phyloP scores from a whole-genome alignment of 805 yeast genomes.

The Saccharomycopsis sp. region DNA sequence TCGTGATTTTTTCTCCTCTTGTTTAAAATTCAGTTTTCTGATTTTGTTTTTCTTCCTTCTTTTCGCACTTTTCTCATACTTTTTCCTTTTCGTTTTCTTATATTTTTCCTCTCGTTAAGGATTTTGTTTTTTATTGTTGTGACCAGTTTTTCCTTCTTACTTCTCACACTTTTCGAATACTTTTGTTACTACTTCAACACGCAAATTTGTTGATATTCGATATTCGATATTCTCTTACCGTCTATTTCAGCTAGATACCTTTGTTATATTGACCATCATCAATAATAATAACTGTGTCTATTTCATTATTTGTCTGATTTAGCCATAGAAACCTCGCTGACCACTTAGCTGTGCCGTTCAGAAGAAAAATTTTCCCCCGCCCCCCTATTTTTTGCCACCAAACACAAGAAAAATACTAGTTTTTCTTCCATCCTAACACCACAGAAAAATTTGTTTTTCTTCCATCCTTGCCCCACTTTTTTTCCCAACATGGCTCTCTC shows the following conservation, averaged over 20 bases:
- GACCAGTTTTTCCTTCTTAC: not conserved
- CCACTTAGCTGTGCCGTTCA: slow-evolving; percentile 36
- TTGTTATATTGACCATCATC: not conserved
- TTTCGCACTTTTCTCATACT: not conserved
- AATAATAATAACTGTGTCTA: not conserved
- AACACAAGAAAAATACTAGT: not conserved
- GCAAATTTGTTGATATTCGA: not conserved
- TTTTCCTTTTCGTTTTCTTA: not conserved
- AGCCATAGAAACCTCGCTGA: slow-evolving; percentile 22
- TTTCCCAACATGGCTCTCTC: slow-evolving; percentile 17
- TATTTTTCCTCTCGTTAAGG: not conserved
- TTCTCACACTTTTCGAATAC: not conserved
- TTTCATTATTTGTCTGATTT: not conserved
- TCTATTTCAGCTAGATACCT: not conserved
- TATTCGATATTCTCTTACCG: not conserved
- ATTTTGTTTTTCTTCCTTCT: not conserved
- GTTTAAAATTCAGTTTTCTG: not conserved
- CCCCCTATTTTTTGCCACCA: slow-evolving; percentile 1
- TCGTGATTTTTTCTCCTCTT: not conserved
- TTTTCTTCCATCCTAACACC: not conserved
- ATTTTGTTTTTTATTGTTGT: not conserved
- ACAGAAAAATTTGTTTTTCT: not conserved
- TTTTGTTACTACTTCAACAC: not conserved
- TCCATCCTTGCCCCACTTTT: not conserved
- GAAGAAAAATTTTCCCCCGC: slow-evolving; percentile 9